Conservation (phyloP, 192 early-diverging fungal genomes). For the Jimgerdemannia lactiflua region DNA sequence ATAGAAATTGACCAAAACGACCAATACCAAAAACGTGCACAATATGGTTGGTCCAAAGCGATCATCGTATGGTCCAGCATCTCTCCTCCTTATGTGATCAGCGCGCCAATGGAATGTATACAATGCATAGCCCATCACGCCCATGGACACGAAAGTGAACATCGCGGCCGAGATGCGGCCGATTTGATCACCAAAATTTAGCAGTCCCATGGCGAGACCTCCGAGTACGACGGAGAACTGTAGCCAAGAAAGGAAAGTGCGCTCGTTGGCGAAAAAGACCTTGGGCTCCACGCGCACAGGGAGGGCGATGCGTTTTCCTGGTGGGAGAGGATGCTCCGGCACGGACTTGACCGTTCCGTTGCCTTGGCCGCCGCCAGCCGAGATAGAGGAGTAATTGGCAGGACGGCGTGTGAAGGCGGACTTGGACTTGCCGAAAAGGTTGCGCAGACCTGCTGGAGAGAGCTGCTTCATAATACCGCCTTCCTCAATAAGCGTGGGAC, state of each 20-base stretch:
- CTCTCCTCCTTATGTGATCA: slow-evolving; percentile 59
- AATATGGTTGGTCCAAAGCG: slow-evolving; percentile 69
- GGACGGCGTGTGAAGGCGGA: slow-evolving; percentile 6
- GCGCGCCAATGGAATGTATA: slow-evolving; percentile 75
- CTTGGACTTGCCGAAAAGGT: slow-evolving; percentile 30
- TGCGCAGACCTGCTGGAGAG: slow-evolving; percentile 27
- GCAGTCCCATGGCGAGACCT: slow-evolving; percentile 66
- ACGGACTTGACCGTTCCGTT: slow-evolving; percentile 4
- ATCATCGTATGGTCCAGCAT: slow-evolving; percentile 75
- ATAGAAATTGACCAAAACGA: slow-evolving; percentile 72
- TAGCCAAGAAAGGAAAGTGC: slow-evolving; percentile 89
- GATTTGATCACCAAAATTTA: slow-evolving; percentile 79
- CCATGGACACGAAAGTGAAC: slow-evolving; percentile 70
- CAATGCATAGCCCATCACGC: slow-evolving; percentile 78
- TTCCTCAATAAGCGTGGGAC: not conserved
- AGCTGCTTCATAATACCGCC: slow-evolving; percentile 18
- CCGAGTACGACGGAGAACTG: slow-evolving; percentile 74
- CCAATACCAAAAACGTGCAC: slow-evolving; percentile 60
- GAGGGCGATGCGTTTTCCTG: slow-evolving; percentile 54
- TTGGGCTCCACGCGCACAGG: slow-evolving; percentile 81
- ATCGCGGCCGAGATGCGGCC: slow-evolving; percentile 65
- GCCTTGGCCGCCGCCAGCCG: slow-evolving; percentile 7
- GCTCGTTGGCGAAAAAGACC: slow-evolving; percentile 92
- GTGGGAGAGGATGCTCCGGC: slow-evolving; percentile 10
- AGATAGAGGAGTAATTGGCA: not conserved